phyloP scores from a whole-genome alignment of 1,139 yeast genomes.

The Kodamaea arcana region DNA sequence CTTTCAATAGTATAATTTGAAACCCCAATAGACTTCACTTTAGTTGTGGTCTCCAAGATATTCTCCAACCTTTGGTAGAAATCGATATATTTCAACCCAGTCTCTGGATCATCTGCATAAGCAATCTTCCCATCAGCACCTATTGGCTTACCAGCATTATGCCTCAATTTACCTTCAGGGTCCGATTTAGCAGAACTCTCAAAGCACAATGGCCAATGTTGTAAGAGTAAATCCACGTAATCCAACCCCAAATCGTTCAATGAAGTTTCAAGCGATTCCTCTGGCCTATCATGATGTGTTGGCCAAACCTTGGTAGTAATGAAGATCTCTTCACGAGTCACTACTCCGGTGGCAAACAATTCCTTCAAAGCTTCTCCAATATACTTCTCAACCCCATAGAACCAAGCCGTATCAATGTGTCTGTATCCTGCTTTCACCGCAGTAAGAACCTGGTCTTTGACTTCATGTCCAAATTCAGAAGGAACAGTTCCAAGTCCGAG shows the following conservation, averaged over 20 bases:
- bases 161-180: constrained; percentile 31
- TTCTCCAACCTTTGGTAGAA: constrained; percentile 48
- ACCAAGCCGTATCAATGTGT: constrained; percentile 43
- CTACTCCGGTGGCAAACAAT: constrained; percentile 42
- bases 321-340: constrained; percentile 54
- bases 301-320: constrained; percentile 63
- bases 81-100: constrained; percentile 37
- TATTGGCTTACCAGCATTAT: constrained; percentile 32
- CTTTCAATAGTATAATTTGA: constrained; percentile 30
- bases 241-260: constrained; percentile 44
- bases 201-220: constrained; percentile 57
- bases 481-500: constrained; percentile 40
- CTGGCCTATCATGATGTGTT: constrained; percentile 34
- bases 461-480: constrained; percentile 28
- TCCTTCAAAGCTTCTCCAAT: constrained; percentile 51
- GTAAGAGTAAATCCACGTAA: constrained; percentile 55
- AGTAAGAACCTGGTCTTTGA: constrained; percentile 34
- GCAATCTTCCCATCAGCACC: constrained; percentile 39
- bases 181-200: constrained; percentile 4
- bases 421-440: constrained; percentile 42
- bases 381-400: constrained; percentile 47
- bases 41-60: constrained; percentile 28
- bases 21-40: constrained; percentile 30
- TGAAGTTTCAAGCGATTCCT: constrained; percentile 33
- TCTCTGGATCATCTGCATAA: constrained; percentile 39